phyloP scores from a whole-genome alignment of 73 alveolate species.

The Paramecium biaurelia region DNA sequence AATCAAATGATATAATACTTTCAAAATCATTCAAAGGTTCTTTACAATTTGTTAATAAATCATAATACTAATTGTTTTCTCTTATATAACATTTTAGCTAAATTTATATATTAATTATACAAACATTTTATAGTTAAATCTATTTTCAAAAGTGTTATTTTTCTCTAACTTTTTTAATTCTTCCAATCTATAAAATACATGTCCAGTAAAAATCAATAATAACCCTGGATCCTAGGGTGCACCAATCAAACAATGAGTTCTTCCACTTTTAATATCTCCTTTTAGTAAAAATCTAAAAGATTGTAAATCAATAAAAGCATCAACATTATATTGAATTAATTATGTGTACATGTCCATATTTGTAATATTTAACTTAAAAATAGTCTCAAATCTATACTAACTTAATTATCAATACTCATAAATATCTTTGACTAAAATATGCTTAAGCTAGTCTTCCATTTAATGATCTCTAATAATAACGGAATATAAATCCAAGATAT shows the following conservation, averaged over 20 bases:
- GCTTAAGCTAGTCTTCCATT: neutral
- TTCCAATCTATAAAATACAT: neutral
- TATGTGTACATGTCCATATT: neutral
- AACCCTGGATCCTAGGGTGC: slow-evolving; percentile 18
- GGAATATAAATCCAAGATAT: slow-evolving; percentile 4
- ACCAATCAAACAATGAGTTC: slow-evolving; percentile 40
- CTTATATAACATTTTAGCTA: neutral
- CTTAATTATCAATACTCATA: neutral
- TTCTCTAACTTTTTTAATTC: neutral
- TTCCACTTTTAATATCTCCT: slow-evolving; percentile 21
- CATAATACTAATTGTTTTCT: neutral
- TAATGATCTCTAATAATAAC: slow-evolving; percentile 23
- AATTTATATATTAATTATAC: neutral
- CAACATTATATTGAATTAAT: slow-evolving; percentile 18
- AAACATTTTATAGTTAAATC: slow-evolving; percentile 32
- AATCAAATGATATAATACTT: slow-evolving; percentile 22
- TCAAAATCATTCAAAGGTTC: neutral
- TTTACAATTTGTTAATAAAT: neutral
- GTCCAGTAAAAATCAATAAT: slow-evolving; percentile 7
- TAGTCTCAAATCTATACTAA: neutral
- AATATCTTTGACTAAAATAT: neutral
- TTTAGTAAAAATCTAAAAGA: neutral
- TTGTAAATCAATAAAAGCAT: neutral
- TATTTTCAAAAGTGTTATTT: neutral
- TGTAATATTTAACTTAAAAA: neutral